Base-by-base conservation (phyloP, 768 basidiomycete genomes). In the Pisolithus orientalis region DNA sequence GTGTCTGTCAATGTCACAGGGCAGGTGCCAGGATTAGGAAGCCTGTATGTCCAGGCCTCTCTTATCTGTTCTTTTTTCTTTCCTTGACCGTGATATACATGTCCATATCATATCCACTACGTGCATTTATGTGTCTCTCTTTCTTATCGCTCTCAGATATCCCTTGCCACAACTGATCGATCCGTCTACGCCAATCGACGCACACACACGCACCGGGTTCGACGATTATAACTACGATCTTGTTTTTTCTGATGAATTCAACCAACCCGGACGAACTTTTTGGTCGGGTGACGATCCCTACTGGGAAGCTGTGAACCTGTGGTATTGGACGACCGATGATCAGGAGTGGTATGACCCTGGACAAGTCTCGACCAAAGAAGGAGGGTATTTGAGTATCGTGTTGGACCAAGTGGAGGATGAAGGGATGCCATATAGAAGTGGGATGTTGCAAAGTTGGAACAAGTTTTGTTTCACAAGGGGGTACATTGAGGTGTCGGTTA, bases 371-470 rank as follows among this genome's bases (percentile, higher is more conserved):
- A 93, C 90, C 25, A 64, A 72, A 25, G 74, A 79, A 11, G 44
- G 28, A 53, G 90, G 90, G 2, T 65, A 72, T 28, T 75, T 92
- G 43, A 79, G 84, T 40, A 84, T 93, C 58, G 82, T 80, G 5
- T 78, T 90, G 76, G 85, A 87, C 27, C 60, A 74, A 55, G 65
- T 71, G 61, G 52, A 44, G 38, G 24, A 83, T 58, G 82, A 92
- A 63, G 72, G 71, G 6, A 74, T 87, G 53, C 71, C 72, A 38
- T 93, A 84, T 62, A 72, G 80, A 58, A 82, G 73, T 62, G 90
- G 84, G 5, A 90, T 92, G 88, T 71, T 94, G 4, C 89, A 92
- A 69, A 81, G 80, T 39, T 94, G 91, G 90, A 93, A 93, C 69
- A 90, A 93, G 74, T 84, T 93, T 62, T 93, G 87, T 67, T 91